These are phyloP conservation scores for Trichoderma sp. DNA, from an alignment of 2,329 filamentous ascomycete species.

Conservation along the genomic window DNA sequence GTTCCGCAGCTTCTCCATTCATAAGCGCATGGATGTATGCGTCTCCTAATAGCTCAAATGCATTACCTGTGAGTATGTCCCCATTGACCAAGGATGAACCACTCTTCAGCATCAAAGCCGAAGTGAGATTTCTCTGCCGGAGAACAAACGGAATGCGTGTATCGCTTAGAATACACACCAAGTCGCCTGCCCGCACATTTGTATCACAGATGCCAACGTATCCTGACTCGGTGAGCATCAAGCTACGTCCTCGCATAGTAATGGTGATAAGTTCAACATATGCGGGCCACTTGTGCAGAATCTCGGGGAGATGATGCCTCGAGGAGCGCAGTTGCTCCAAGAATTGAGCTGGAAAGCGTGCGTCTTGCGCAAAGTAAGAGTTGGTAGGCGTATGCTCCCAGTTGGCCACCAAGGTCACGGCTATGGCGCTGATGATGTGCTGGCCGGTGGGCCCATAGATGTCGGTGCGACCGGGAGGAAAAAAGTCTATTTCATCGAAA, in stretches of 20 bases:
- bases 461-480: background rate
- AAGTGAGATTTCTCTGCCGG: background rate
- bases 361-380: conserved; percentile 1
- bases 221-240: background rate
- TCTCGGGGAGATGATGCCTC: background rate
- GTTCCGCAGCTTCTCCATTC: background rate
- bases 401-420: background rate
- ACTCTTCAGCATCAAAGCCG: no score
- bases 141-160: background rate
- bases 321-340: conserved; percentile 1
- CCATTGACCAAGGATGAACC: background rate
- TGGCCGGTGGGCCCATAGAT: background rate
- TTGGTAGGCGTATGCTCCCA: conserved; percentile 2
- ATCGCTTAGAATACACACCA: background rate
- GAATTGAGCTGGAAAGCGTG: background rate
- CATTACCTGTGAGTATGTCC: background rate
- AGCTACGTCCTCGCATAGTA: background rate
- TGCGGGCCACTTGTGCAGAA: conserved; percentile 1
- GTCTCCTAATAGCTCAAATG: background rate
- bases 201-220: background rate
- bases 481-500: background rate
- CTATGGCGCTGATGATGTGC: background rate
- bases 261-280: background rate
- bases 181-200: background rate
- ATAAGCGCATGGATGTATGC: background rate